Conservation (phyloP, 441 rosid species). For the Monsonia emarginata region DNA sequence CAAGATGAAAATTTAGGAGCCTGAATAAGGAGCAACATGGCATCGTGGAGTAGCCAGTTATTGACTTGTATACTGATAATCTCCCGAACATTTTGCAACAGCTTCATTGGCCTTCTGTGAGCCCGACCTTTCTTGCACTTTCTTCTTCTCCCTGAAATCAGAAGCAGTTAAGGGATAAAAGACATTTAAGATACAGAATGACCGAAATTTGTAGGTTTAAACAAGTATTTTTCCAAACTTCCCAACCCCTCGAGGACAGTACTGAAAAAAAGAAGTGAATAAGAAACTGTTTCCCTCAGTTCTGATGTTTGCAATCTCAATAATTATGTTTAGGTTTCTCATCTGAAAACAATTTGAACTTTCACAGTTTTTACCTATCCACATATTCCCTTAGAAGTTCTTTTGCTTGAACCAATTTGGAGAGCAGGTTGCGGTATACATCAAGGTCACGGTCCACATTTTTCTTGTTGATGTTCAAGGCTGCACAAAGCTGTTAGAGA, state of each 20-base stretch:
- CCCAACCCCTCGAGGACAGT: too few species aligned
- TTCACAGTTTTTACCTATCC: constrained; percentile 45
- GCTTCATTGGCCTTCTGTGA: constrained; percentile 73
- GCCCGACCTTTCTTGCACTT: constrained; percentile 59
- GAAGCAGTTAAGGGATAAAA: background rate
- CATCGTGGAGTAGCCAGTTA: background rate
- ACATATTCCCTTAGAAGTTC: constrained; percentile 88
- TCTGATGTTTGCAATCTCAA: background rate
- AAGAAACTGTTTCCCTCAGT: background rate
- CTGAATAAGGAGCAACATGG: too few species aligned
- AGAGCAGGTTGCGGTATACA: constrained; percentile 84
- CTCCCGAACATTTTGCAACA: constrained; percentile 50
- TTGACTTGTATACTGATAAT: constrained; percentile 26
- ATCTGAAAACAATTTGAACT: background rate
- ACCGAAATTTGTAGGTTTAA: background rate
- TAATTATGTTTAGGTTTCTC: background rate
- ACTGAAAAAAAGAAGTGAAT: background rate
- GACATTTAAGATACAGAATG: too few species aligned
- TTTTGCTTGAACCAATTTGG: constrained; percentile 92
- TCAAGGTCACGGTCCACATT: constrained; percentile 94
- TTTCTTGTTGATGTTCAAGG: constrained; percentile 68
- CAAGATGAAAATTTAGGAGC: background rate
- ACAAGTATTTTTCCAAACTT: too few species aligned
- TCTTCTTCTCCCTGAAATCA: constrained; percentile 79
- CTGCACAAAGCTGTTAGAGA: constrained; percentile 72